These are phyloP conservation scores for Ramularia collo-cygni DNA, from an alignment of 2,329 filamentous ascomycete species.

Conservation along the genomic window DNA sequence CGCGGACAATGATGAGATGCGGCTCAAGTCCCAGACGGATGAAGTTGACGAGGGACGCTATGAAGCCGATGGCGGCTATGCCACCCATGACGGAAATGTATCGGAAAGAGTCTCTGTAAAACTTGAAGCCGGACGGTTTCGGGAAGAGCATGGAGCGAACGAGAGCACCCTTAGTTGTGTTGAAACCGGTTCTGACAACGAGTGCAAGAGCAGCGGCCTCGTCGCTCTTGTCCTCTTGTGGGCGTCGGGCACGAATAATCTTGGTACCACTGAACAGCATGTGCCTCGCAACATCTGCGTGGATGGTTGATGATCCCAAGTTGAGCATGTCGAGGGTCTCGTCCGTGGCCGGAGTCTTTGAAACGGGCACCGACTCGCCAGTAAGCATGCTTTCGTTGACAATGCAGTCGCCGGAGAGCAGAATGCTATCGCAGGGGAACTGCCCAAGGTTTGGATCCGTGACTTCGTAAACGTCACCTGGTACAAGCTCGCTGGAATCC, in stretches of 20 bases:
- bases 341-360: slow-evolving; percentile 78
- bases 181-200: slow-evolving; percentile 90
- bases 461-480: slow-evolving; percentile 93
- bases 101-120: slow-evolving; percentile 93
- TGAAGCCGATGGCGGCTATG: slow-evolving; percentile 78
- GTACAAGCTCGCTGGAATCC: slow-evolving; percentile 79
- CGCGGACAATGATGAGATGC: slow-evolving; percentile 86
- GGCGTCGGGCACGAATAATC: slow-evolving; percentile 81
- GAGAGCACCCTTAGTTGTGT: slow-evolving; percentile 91
- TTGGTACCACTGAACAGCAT: slow-evolving; percentile 95
- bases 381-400: slow-evolving; percentile 99
- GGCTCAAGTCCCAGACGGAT: slow-evolving; percentile 73
- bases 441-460: slow-evolving; percentile 85
- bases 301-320: slow-evolving; percentile 71
- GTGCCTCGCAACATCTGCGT: slow-evolving; percentile 75
- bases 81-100: slow-evolving; percentile 96
- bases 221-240: slow-evolving; percentile 76
- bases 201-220: slow-evolving; percentile 88
- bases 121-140: slow-evolving; percentile 96
- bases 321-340: slow-evolving; percentile 71
- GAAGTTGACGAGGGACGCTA: slow-evolving; percentile 90
- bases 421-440: slow-evolving; percentile 84
- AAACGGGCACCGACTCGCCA: slow-evolving; percentile 92
- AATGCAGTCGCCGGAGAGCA: slow-evolving; percentile 91
- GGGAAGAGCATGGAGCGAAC: slow-evolving; percentile 98